Evolutionary conservation across 768 basidiomycete genomes (phyloP), one percentile per base, ranked within the genome.

Genomic region (Pulveroboletus sp.): DNA sequence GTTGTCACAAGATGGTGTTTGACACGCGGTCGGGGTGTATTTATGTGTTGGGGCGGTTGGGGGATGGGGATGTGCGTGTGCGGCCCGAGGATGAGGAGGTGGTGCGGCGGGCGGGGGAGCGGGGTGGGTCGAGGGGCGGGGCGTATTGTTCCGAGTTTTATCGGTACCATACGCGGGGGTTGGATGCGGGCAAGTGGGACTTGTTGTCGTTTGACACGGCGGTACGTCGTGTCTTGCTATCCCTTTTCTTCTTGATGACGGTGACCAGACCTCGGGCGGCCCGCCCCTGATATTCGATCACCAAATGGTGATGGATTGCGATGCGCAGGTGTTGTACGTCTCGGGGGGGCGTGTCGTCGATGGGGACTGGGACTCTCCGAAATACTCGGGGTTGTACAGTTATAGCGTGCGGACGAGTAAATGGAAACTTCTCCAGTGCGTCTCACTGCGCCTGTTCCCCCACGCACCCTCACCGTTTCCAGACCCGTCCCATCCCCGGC

Each of bases 1-100:
- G 82, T 9, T 90, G 89, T 59, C 90, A 90, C 59, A 88, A 86
- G 69, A 89, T 90, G 84, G 81, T 79, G 16, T 90, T 87, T 58
- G 87, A 90, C 56, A 69, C 72, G n/a, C 78, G 75, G 64, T 82
- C 81, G 0, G 85, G 84, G 2, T 74, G 72, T 48, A 83, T 91
- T 17, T 91, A 87, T 62, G 60, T 90, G 1, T 66, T 90, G n/a
- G 89, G 89, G 13, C 71, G 84, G 56, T 65, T 89, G 43, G 75
- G 74, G 13, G 85, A 87, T 50, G 69, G 67, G 23, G 84, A 85
- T 53, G 67, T 70, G 39, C 47, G 58, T 12, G 27, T n/a, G 24
- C 63, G 65, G 40, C 53, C 63, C 31, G 59, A 58, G 20, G 51
- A 52, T 27, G 60, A 61, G 46, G 59, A 61, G 19, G 53, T 47